Evolutionary conservation across 306 rosid genomes (phyloP).

Genomic region (Rosa lucieae): DNA sequence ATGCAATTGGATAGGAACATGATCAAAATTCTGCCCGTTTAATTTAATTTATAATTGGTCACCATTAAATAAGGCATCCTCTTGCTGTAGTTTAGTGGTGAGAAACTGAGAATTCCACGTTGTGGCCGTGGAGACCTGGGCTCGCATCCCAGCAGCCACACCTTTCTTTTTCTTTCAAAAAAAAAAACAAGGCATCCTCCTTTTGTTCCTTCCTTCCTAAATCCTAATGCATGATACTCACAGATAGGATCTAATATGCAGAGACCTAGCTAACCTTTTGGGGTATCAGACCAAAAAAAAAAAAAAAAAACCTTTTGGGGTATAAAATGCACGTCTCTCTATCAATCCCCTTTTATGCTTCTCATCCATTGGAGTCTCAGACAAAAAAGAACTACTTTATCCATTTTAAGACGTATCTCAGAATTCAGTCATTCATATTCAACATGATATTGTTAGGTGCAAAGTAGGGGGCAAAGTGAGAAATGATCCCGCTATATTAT

Average conservation of each 20-base stretch:
- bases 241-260: neutral
- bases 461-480: neutral
- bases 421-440: neutral
- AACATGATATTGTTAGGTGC: neutral
- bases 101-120: too few species aligned
- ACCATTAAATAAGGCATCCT: neutral
- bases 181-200: neutral
- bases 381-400: neutral
- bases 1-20: neutral
- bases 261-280: neutral
- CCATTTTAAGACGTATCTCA: neutral
- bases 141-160: too few species aligned
- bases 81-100: too few species aligned
- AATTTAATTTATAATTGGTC: neutral
- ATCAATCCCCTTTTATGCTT: neutral
- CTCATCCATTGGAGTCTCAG: neutral
- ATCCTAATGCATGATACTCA: neutral
- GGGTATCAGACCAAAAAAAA: neutral
- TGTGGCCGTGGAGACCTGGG: too few species aligned
- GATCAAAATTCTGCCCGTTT: neutral
- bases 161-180: too few species aligned
- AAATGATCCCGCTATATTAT: neutral
- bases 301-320: neutral
- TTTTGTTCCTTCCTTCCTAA: neutral
- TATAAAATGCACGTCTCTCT: neutral